Evolutionary conservation across 2,329 filamentous ascomycete species (phyloP), one percentile per base, ranked within the genome.

Genomic region (Penicillium sp.): DNA sequence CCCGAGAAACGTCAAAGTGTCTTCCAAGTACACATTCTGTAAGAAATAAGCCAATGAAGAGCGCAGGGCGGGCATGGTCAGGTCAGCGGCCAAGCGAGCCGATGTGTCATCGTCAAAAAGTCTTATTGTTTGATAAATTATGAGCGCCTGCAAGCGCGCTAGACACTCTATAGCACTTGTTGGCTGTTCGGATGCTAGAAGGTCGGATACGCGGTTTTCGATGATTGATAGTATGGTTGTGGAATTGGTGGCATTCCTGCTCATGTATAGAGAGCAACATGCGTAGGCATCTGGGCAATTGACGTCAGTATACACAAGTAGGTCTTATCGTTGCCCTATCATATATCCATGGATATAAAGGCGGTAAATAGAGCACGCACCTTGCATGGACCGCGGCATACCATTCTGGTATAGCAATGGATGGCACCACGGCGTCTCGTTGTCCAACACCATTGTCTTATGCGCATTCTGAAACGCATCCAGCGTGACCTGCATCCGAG

Each of bases 381-480:
- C 80, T 71, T 83, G 77, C 62, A 84, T 76, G 0, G 66, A 71
- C 28, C 68, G 68, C 1, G 82, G 82, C 79, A 84, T 82, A 8
- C 64, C 56, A 2, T 79, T 72, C n/a, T 70, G 69, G 58, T 82
- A 84, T 0, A 85, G 68, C n/a, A 70, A 65, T 0, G 71, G 70
- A 60, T 85, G 82, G 28, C 72, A 77, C 82, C 82, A 85, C 0
- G 80, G 79, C 0, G 80, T 81, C 50, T 76, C 68, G 16, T 74
- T 80, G 47, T 79, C 72, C 8, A 73, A 58, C 0, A 83, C 75
- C 76, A 84, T 81, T 47, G 60, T 73, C n/a, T 1, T 60, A 1
- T 67, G 66, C 4, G 78, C 71, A 26, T 74, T 68, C 30, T 75
- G 73, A 7, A 83, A 73, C 30, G 75, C 70, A 24, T 79, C 77